A percentile compares a stretch with the other conserved stretches of the same genome.
These are phyloP conservation scores for Eimeria necatrix DNA, from an alignment of 169 alveolate genomes.

Conservation along the genomic window DNA sequence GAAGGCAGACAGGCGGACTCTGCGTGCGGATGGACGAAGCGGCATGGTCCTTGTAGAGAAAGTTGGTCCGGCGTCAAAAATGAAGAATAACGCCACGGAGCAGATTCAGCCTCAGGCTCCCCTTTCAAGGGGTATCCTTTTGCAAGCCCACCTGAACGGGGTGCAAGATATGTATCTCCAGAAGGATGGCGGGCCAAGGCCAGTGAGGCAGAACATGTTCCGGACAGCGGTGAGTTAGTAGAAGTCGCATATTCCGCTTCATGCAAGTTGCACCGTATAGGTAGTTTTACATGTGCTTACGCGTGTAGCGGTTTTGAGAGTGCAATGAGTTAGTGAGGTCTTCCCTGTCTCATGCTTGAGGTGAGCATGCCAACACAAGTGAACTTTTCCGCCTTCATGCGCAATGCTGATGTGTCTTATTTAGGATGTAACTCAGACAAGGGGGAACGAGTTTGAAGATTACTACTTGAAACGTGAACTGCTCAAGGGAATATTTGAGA, in stretches of 20 bases:
- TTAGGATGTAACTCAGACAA: slow-evolving; percentile 98
- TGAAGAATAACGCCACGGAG: slow-evolving; percentile 41
- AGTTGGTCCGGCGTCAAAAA: slow-evolving; percentile 3
- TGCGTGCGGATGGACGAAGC: slow-evolving; percentile 55
- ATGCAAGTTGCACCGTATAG: too few species aligned
- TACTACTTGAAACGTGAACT: slow-evolving; percentile 96
- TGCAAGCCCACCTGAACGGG: slow-evolving; percentile 54
- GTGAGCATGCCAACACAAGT: too few species aligned
- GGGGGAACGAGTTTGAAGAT: slow-evolving; percentile 99
- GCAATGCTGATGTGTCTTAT: background rate
- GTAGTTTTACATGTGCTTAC: too few species aligned
- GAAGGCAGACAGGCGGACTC: background rate
- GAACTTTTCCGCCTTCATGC: background rate
- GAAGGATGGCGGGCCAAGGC: slow-evolving; percentile 70
- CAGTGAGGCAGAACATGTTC: slow-evolving; percentile 73
- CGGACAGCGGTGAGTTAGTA: slow-evolving; percentile 73
- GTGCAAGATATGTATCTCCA: slow-evolving; percentile 51
- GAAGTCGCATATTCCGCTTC: too few species aligned
- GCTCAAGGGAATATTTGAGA: slow-evolving; percentile 98
- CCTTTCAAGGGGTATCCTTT: background rate
- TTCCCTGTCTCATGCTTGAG: too few species aligned
- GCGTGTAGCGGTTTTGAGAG: too few species aligned
- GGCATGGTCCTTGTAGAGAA: slow-evolving; percentile 32
- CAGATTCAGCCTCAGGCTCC: slow-evolving; percentile 73
- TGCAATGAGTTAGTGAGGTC: too few species aligned